Percentiles rank a stretch among this genome's conserved stretches.
Conservation (phyloP, 2,329 filamentous ascomycete genomes). For the Trichoderma sp. region DNA sequence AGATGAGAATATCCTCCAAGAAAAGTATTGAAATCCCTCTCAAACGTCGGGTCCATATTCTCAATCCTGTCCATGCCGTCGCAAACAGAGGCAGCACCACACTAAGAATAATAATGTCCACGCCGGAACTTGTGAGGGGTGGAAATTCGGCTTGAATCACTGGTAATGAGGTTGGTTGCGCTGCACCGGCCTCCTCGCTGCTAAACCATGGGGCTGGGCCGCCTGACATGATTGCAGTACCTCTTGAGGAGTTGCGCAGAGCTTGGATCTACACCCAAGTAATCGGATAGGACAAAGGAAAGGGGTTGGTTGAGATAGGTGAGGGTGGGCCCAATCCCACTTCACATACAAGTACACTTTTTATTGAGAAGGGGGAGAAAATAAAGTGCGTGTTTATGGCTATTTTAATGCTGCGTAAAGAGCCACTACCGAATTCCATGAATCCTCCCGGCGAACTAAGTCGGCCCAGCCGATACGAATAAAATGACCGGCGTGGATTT, state of each 20-base stretch:
- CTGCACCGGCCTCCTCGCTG: not conserved
- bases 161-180: not conserved
- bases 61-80: conserved; percentile 30
- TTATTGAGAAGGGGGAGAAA: not conserved
- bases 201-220: not conserved
- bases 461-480: too few relatives aligned
- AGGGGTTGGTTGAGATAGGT: not conserved
- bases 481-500: too few relatives aligned
- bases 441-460: not conserved
- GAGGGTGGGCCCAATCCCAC: not conserved
- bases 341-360: not conserved
- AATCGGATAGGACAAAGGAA: not conserved
- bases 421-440: not conserved
- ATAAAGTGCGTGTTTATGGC: not conserved
- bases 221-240: not conserved
- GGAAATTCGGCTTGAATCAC: conserved; percentile 18
- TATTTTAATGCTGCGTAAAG: not conserved
- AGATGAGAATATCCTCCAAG: conserved; percentile 31
- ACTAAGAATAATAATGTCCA: conserved; percentile 27
- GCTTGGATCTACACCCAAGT: not conserved
- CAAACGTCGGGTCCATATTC: conserved; percentile 30
- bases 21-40: conserved; percentile 27
- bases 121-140: conserved; percentile 26
- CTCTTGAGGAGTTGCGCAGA: not conserved
- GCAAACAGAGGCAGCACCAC: conserved; percentile 30